These are phyloP conservation scores for Craspedostauros australis DNA, from an alignment of 108 stramenopile genomes.

Conservation along the genomic window DNA sequence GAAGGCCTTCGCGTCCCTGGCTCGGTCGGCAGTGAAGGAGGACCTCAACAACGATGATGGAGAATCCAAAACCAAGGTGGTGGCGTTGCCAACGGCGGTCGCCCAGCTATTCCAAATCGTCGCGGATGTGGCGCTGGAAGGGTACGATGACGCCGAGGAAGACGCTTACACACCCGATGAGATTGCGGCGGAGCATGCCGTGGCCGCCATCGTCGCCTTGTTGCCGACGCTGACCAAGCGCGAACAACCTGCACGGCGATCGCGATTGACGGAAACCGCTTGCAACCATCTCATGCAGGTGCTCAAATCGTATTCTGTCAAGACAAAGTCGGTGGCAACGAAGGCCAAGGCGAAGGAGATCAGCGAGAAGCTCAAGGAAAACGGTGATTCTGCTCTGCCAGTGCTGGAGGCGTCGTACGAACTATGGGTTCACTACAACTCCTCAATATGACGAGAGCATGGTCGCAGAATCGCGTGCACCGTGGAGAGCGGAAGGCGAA, in stretches of 20 bases:
- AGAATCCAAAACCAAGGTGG: constrained; percentile 13
- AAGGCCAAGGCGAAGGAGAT: constrained; percentile 17
- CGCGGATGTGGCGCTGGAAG: constrained; percentile 14
- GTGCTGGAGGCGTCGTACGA: constrained; percentile 27
- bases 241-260: constrained; percentile 5
- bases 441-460: too few relatives aligned
- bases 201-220: constrained; percentile 10
- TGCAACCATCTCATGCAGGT: constrained; percentile 22
- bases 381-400: constrained; percentile 6
- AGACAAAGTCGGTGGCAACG: constrained; percentile 18
- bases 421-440: too few relatives aligned
- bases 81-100: constrained; percentile 32
- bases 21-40: constrained; percentile 21
- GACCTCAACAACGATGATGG: too few relatives aligned
- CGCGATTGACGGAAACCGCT: constrained; percentile 12
- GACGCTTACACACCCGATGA: constrained; percentile 16
- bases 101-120: constrained; percentile 25
- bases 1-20: constrained; percentile 18
- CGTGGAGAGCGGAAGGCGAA: too few relatives aligned
- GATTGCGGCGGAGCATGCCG: constrained; percentile 25
- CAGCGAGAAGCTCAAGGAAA: constrained; percentile 20
- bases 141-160: constrained; percentile 17
- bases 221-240: constrained; percentile 18
- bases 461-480: too few relatives aligned
- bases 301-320: constrained; percentile 11